A percentile compares a stretch with the other conserved stretches of the same genome.
Evolutionary conservation across 2,329 filamentous ascomycete species (phyloP).

Genomic region (Claviceps digitariae): DNA sequence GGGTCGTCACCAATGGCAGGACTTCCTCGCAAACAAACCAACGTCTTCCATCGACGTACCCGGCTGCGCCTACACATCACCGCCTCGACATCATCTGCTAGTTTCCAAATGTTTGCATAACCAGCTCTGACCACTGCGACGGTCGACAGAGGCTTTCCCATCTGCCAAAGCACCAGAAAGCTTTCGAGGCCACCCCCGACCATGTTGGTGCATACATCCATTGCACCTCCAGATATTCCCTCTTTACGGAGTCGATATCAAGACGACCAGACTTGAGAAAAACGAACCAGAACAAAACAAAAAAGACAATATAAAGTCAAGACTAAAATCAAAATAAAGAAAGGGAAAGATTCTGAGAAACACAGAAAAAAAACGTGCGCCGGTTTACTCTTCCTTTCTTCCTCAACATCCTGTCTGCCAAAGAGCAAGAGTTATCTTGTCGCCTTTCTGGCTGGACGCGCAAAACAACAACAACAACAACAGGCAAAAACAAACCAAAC

Average conservation of each 20-base stretch:
- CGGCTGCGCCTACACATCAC: background rate
- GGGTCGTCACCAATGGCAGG: background rate
- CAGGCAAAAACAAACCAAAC: background rate
- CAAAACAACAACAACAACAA: too few relatives aligned
- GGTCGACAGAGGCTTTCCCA: conserved; percentile 7
- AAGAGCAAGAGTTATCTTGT: background rate
- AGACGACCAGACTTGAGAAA: conserved; percentile 10
- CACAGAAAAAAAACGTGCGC: background rate
- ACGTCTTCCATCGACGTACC: background rate
- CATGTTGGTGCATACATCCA: conserved; percentile 27
- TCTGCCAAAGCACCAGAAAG: conserved; percentile 2
- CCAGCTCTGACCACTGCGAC: background rate
- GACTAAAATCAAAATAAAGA: background rate
- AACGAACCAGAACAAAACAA: background rate
- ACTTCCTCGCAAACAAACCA: background rate
- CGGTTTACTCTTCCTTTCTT: background rate
- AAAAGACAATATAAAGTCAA: conserved; percentile 10
- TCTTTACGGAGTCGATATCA: conserved; percentile 22
- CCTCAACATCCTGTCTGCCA: background rate
- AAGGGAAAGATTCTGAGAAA: background rate
- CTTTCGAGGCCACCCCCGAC: conserved; percentile 23
- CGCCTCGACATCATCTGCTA: background rate
- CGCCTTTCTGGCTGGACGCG: background rate
- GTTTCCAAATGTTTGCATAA: conserved; percentile 4
- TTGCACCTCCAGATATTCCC: conserved; percentile 21